Conservation (phyloP, 2,329 filamentous ascomycete genomes). For the Diplodia seriata region DNA sequence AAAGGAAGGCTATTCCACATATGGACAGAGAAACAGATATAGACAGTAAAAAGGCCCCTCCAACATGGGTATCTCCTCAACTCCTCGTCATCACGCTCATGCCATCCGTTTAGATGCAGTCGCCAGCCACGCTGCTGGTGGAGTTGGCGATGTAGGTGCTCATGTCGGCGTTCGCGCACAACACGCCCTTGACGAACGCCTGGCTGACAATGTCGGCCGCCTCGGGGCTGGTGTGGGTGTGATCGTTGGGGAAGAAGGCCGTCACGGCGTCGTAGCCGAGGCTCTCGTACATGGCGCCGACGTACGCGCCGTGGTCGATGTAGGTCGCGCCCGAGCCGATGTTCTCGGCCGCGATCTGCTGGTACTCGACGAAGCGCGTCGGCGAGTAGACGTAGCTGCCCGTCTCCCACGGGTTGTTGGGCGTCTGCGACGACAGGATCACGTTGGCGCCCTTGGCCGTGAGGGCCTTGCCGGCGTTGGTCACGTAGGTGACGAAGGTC, state of each 20-base stretch:
- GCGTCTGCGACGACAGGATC: conserved; percentile 63
- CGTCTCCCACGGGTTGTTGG: conserved; percentile 66
- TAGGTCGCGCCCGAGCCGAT: conserved; percentile 44
- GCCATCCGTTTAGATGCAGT: conserved; percentile 35
- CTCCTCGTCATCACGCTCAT: not conserved
- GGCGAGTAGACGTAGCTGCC: conserved; percentile 57
- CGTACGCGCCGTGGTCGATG: conserved; percentile 64
- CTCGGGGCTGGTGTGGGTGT: conserved; percentile 66
- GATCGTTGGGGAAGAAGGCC: conserved; percentile 63
- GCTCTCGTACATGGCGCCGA: conserved; percentile 49
- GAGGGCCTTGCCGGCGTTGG: conserved; percentile 61
- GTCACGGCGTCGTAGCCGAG: conserved; percentile 37
- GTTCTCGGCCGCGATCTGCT: conserved; percentile 27
- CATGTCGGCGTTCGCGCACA: conserved; percentile 51
- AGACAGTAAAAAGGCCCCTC: not conserved
- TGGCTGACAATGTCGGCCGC: conserved; percentile 63
- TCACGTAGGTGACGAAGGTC: conserved; percentile 66
- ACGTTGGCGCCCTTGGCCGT: conserved; percentile 63
- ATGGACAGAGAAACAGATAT: not conserved
- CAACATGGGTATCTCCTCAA: not conserved
- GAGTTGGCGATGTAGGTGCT: conserved; percentile 45
- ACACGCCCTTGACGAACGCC: conserved; percentile 65
- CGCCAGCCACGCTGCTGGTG: conserved; percentile 43
- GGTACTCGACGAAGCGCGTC: conserved; percentile 58
- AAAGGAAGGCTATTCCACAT: not conserved